Evolutionary conservation across 176 grass and related monocot genomes (phyloP).

Genomic region (Triticum timopheevii): DNA sequence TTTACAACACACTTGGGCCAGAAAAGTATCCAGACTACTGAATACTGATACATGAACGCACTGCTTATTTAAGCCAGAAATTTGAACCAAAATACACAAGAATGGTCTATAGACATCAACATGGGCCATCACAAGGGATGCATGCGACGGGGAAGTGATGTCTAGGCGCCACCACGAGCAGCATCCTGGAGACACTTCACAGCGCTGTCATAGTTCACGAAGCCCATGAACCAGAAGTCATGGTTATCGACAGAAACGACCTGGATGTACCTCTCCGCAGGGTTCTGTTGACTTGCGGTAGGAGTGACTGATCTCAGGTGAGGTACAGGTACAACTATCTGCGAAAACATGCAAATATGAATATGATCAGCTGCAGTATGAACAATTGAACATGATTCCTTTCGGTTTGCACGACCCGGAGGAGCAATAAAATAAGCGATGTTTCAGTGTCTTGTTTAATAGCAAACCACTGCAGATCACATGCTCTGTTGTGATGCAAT

Average conservation of each 20-base stretch:
- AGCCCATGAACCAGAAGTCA: conserved; percentile 65
- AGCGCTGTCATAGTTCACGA: conserved; percentile 49
- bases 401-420: too few relatives aligned
- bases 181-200: conserved; percentile 49
- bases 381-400: too few relatives aligned
- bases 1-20: neutral
- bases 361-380: conserved; percentile 4
- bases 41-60: conserved; percentile 3
- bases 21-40: neutral
- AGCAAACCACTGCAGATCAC: neutral
- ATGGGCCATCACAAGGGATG: too few relatives aligned
- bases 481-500: neutral
- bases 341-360: neutral
- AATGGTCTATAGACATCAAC: neutral
- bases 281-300: conserved; percentile 37
- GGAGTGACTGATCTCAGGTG: conserved; percentile 51
- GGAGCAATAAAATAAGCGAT: too few relatives aligned
- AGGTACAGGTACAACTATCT: conserved; percentile 45
- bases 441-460: too few relatives aligned
- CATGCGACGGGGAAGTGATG: neutral
- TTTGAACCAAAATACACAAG: conserved; percentile 14
- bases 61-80: neutral
- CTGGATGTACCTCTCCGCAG: conserved; percentile 58
- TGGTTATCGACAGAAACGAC: conserved; percentile 42
- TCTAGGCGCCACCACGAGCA: conserved; percentile 26